phyloP scores from a whole-genome alignment of 73 alveolate species.

The Paramecium octaurelia region DNA sequence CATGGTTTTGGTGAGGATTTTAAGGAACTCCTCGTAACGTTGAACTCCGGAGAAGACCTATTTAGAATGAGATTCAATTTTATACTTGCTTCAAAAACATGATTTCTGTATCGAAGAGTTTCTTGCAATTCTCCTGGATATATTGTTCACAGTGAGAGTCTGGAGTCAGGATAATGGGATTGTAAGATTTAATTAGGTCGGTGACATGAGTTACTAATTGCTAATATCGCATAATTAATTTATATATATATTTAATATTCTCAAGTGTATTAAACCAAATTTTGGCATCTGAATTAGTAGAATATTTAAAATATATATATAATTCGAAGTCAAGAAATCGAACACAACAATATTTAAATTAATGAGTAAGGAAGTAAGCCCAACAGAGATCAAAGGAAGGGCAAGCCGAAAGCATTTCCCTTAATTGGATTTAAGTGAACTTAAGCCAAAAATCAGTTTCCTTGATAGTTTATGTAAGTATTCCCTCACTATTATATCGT shows the following conservation, averaged over 20 bases:
- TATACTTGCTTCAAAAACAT: conserved; percentile 7
- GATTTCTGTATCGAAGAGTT: background rate
- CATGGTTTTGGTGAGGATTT: conserved; percentile 50
- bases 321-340: background rate
- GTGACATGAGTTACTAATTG: background rate
- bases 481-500: background rate
- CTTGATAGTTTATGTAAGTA: background rate
- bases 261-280: background rate
- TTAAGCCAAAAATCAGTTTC: background rate
- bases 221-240: background rate
- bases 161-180: background rate
- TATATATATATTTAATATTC: background rate
- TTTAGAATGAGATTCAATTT: background rate
- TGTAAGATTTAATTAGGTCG: background rate
- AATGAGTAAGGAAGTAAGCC: background rate
- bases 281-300: background rate
- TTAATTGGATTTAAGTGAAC: background rate
- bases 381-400: background rate
- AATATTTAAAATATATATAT: background rate
- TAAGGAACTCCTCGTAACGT: background rate
- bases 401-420: conserved; percentile 15
- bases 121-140: background rate
- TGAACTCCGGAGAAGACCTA: background rate
- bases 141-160: conserved; percentile 1
- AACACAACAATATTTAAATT: background rate